Percentiles rank a stretch among this genome's conserved stretches.
These are phyloP conservation scores for Sindora glabra DNA, from an alignment of 306 rosid species.

Conservation along the genomic window DNA sequence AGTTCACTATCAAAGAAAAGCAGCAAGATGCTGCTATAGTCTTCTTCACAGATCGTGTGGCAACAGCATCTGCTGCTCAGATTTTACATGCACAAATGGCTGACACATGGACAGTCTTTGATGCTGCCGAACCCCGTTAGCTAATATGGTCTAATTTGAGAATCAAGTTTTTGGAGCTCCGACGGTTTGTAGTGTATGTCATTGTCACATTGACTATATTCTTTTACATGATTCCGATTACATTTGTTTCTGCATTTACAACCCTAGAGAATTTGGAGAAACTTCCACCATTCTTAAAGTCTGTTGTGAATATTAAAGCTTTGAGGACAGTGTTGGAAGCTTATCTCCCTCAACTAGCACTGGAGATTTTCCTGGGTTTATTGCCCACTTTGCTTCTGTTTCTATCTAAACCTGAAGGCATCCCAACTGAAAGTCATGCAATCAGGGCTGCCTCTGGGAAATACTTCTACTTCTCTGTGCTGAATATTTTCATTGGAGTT, in stretches of 20 bases:
- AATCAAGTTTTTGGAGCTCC: constrained; percentile 40
- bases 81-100: constrained; percentile 68
- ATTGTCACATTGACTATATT: constrained; percentile 58
- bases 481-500: constrained; percentile 84
- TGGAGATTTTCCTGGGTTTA: constrained; percentile 66
- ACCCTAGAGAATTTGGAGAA: constrained; percentile 61
- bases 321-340: constrained; percentile 76
- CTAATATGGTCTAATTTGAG: constrained; percentile 72
- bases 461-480: constrained; percentile 67
- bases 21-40: constrained; percentile 70
- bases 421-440: too few relatives aligned
- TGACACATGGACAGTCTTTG: constrained; percentile 59
- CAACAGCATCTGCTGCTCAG: constrained; percentile 91
- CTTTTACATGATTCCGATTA: constrained; percentile 80
- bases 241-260: constrained; percentile 63
- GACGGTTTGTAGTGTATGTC: constrained; percentile 61
- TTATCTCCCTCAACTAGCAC: constrained; percentile 85
- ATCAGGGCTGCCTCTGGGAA: constrained; percentile 88
- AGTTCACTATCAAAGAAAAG: constrained; percentile 74
- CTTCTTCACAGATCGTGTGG: constrained; percentile 57
- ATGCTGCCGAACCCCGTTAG: constrained; percentile 74
- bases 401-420: constrained; percentile 78
- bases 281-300: constrained; percentile 66
- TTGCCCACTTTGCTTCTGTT: constrained; percentile 70
- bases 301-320: constrained; percentile 21